A percentile compares a stretch with the other conserved stretches of the same genome.
Conservation (phyloP, 2,329 filamentous ascomycete species). For the Hortaea werneckii region DNA sequence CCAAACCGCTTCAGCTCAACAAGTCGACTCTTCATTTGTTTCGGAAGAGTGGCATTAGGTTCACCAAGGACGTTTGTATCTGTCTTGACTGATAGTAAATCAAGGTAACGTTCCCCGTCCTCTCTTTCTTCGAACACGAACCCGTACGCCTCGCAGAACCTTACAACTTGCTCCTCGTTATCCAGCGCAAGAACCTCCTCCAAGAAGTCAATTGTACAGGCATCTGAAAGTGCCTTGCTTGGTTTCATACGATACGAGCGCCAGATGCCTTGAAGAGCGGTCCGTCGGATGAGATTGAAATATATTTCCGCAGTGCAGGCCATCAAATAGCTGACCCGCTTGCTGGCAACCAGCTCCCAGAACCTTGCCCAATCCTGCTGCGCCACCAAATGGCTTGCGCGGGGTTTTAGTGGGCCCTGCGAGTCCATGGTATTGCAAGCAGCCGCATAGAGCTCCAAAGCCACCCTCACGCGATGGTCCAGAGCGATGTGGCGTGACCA, state of each 20-base stretch:
- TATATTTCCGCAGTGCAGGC: conserved; percentile 54
- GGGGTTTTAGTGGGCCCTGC: conserved; percentile 42
- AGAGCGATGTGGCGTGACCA: conserved; percentile 42
- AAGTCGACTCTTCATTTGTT: conserved; percentile 33
- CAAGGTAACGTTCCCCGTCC: conserved; percentile 35
- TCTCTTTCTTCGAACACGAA: conserved; percentile 39
- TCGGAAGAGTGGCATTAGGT: conserved; percentile 23
- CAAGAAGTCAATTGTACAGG: conserved; percentile 42
- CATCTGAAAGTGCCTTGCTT: conserved; percentile 22
- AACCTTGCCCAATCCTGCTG: conserved; percentile 50
- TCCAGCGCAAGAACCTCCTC: conserved; percentile 47
- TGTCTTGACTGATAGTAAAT: conserved; percentile 39
- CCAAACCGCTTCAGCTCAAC: conserved; percentile 51
- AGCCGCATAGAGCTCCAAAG: conserved; percentile 47
- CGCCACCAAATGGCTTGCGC: conserved; percentile 42
- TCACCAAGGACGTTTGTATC: conserved; percentile 15
- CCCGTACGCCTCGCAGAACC: conserved; percentile 45
- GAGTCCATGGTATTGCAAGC: conserved; percentile 44
- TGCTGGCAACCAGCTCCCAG: conserved; percentile 47
- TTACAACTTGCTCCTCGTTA: conserved; percentile 40
- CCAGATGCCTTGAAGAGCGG: conserved; percentile 38
- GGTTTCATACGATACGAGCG: conserved; percentile 7
- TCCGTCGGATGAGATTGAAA: conserved; percentile 49
- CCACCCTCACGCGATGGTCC: conserved; percentile 45
- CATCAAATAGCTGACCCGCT: conserved; percentile 50